These are phyloP conservation scores for Loxodes magnus DNA, from an alignment of 73 alveolate species.

Conservation along the genomic window DNA sequence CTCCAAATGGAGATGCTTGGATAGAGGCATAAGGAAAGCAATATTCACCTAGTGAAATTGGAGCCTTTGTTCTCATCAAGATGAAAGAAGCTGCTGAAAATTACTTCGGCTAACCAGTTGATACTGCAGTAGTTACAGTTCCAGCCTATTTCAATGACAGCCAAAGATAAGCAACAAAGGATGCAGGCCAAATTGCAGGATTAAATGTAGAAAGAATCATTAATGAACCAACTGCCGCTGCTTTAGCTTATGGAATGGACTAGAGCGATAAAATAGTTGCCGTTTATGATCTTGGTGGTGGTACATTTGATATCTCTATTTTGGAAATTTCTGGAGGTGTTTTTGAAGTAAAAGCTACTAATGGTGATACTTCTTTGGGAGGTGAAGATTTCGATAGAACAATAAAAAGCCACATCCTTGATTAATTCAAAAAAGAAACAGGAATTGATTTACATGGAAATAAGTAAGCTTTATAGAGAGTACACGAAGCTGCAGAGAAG, in stretches of 20 bases:
- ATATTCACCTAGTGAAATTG: slow-evolving; percentile 47
- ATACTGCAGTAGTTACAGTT: slow-evolving; percentile 88
- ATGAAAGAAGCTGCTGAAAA: slow-evolving; percentile 73
- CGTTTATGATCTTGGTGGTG: slow-evolving; percentile 99
- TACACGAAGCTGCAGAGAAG: slow-evolving; percentile 87
- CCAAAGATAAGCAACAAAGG: slow-evolving; percentile 83
- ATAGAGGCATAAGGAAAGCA: slow-evolving; percentile 56
- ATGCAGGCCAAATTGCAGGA: slow-evolving; percentile 84
- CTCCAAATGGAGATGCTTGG: slow-evolving; percentile 87
- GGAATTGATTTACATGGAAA: slow-evolving; percentile 60
- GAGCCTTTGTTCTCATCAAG: slow-evolving; percentile 48
- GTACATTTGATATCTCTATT: slow-evolving; percentile 79
- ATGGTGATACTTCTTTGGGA: slow-evolving; percentile 95
- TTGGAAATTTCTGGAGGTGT: slow-evolving; percentile 86
- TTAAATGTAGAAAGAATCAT: slow-evolving; percentile 93
- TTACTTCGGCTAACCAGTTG: slow-evolving; percentile 59
- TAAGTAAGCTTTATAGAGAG: slow-evolving; percentile 63
- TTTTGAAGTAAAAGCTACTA: slow-evolving; percentile 90
- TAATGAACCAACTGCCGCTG: slow-evolving; percentile 99
- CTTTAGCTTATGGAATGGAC: slow-evolving; percentile 94
- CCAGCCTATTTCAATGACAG: slow-evolving; percentile 93
- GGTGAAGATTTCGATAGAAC: slow-evolving; percentile 91
- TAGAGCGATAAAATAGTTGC: slow-evolving; percentile 81
- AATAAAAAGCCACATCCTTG: slow-evolving; percentile 42
- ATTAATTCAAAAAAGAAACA: slow-evolving; percentile 67